Percentiles rank a stretch among this genome's conserved stretches.
These are phyloP conservation scores for Yamagishiella unicocca DNA, from an alignment of 139 green algal species.

Conservation along the genomic window DNA sequence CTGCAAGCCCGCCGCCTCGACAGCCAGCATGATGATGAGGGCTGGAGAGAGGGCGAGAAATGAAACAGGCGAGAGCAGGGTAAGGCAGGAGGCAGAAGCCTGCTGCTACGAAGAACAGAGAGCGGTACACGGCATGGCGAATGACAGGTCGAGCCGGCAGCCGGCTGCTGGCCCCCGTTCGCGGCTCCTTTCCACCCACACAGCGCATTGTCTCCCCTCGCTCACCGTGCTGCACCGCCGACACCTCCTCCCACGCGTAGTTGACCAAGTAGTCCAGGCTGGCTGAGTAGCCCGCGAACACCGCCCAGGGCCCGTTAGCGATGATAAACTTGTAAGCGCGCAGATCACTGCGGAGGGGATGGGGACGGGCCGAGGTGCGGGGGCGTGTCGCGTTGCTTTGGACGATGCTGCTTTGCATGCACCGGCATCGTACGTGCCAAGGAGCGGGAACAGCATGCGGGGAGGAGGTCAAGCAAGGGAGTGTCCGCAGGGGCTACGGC, in stretches of 20 bases:
- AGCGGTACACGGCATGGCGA: neutral
- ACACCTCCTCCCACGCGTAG: constrained; percentile 12
- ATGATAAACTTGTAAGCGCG: constrained; percentile 26
- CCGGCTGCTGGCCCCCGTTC: neutral
- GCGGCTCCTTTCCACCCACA: neutral
- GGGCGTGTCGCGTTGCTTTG: too few species aligned
- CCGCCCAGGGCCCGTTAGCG: neutral
- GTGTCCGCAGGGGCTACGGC: neutral
- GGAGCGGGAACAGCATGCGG: too few species aligned
- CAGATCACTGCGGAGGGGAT: neutral
- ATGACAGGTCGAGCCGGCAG: neutral
- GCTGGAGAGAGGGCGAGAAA: neutral
- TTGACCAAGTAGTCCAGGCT: constrained; percentile 10
- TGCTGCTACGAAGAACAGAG: neutral
- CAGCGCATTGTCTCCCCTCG: neutral
- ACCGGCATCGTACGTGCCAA: too few species aligned
- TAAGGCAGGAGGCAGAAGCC: neutral
- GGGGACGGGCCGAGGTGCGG: neutral
- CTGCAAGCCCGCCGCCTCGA: constrained; percentile 31
- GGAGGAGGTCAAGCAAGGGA: neutral
- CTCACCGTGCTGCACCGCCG: constrained; percentile 11
- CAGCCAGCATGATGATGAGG: constrained; percentile 38
- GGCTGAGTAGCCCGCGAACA: constrained; percentile 9
- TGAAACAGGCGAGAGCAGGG: neutral
- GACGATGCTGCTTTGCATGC: too few species aligned